Conservation (phyloP, 2,329 filamentous ascomycete genomes). For the Fusarium sp. region DNA sequence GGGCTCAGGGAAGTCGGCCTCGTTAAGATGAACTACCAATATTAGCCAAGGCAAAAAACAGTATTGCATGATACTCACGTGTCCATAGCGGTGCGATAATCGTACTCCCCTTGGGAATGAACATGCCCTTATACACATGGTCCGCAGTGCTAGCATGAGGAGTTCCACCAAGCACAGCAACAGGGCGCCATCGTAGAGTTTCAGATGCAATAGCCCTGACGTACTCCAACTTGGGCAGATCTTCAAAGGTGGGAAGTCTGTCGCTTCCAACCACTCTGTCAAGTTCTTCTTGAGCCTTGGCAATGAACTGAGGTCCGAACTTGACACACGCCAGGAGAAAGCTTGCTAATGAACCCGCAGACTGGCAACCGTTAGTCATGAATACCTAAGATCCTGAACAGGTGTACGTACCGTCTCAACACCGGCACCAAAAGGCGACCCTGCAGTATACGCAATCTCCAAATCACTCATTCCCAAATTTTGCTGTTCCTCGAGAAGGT, state of each 20-base stretch:
- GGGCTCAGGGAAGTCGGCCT: slow-evolving; percentile 57
- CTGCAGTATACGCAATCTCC: slow-evolving; percentile 60
- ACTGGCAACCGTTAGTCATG: slow-evolving; percentile 43
- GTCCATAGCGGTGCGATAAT: slow-evolving; percentile 60
- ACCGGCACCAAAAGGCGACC: slow-evolving; percentile 60
- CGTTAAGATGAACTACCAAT: slow-evolving; percentile 55
- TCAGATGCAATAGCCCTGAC: slow-evolving; percentile 56
- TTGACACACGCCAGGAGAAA: slow-evolving; percentile 66
- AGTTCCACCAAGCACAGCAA: slow-evolving; percentile 59
- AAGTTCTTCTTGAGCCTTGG: slow-evolving; percentile 56
- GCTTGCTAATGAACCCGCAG: slow-evolving; percentile 61
- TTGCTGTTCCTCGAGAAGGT: slow-evolving; percentile 58
- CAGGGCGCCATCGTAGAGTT: slow-evolving; percentile 58
- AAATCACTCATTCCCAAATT: slow-evolving; percentile 57
- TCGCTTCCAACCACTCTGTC: slow-evolving; percentile 56
- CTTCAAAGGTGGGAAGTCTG: slow-evolving; percentile 55
- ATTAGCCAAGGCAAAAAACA: fast-evolving
- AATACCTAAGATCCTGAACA: fast-evolving
- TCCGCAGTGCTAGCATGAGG: slow-evolving; percentile 62
- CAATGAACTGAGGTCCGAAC: slow-evolving; percentile 64
- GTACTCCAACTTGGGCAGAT: slow-evolving; percentile 53
- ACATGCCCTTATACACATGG: slow-evolving; percentile 58
- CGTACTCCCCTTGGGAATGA: slow-evolving; percentile 59
- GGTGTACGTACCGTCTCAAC: slow-evolving; percentile 55
- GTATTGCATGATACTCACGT: slow-evolving; percentile 47